A percentile compares a stretch with the other conserved stretches of the same genome.
Conservation (phyloP, 148 eudicot genomes). For the Rhododendron ovatum region DNA sequence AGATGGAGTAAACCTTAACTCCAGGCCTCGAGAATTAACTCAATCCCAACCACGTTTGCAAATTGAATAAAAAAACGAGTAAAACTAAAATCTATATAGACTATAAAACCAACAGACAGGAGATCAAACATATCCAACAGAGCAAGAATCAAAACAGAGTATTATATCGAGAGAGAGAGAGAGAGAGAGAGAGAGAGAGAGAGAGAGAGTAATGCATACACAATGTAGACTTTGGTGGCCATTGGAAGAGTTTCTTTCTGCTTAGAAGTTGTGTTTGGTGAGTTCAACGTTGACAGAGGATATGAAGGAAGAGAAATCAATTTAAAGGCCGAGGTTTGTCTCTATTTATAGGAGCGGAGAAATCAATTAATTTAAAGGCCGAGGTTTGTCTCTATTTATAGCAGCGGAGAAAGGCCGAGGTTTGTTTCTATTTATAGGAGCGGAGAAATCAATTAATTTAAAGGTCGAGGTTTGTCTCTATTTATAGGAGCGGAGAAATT, state of each 20-base stretch:
- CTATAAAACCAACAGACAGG: no score
- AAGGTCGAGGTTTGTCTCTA: background rate
- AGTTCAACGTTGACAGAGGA: background rate
- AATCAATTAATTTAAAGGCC: no score
- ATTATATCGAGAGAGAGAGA: no score
- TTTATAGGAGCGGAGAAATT: background rate
- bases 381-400: no score
- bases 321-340: no score
- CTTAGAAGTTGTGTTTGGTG: background rate
- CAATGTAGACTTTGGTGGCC: constrained; percentile 63
- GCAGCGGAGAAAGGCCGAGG: background rate
- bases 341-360: no score
- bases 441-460: no score
- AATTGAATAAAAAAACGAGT: background rate
- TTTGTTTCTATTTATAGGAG: background rate
- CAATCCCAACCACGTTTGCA: background rate
- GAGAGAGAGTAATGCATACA: constrained; percentile 28
- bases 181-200: background rate
- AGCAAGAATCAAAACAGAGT: background rate
- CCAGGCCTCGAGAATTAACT: no score
- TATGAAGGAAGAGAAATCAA: background rate
- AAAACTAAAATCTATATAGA: background rate
- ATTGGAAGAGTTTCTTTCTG: constrained; percentile 17
- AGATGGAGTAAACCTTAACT: background rate
- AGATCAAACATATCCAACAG: background rate